phyloP scores from a whole-genome alignment of 768 basidiomycete species.

The Russula dissimulans region DNA sequence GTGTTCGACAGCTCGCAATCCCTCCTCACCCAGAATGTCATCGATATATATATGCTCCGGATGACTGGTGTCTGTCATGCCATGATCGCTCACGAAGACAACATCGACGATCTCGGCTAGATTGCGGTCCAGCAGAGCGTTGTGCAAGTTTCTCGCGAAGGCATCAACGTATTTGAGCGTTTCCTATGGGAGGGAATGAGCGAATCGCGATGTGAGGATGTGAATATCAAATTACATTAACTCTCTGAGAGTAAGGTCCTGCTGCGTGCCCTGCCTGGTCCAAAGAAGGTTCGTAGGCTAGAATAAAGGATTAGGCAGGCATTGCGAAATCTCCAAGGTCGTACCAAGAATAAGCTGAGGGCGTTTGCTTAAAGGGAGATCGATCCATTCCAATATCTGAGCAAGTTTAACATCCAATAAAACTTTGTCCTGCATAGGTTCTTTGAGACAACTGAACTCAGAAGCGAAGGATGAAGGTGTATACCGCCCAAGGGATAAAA shows the following conservation, averaged over 20 bases:
- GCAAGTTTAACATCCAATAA: slow-evolving; percentile 61
- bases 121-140: slow-evolving; percentile 56
- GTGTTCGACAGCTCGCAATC: slow-evolving; percentile 52
- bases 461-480: background rate
- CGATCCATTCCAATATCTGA: slow-evolving; percentile 75
- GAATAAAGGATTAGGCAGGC: background rate
- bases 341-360: slow-evolving; percentile 72
- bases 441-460: background rate
- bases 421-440: slow-evolving; percentile 40
- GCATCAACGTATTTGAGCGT: slow-evolving; percentile 60
- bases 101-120: slow-evolving; percentile 78
- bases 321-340: slow-evolving; percentile 20
- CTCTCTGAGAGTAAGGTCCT: slow-evolving; percentile 58
- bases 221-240: slow-evolving; percentile 47
- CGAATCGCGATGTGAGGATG: background rate
- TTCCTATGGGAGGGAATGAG: slow-evolving; percentile 31
- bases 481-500: slow-evolving; percentile 69
- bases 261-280: slow-evolving; percentile 76
- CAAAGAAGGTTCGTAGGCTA: slow-evolving; percentile 77
- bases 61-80: slow-evolving; percentile 86
- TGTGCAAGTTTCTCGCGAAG: slow-evolving; percentile 65
- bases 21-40: slow-evolving; percentile 63
- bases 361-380: slow-evolving; percentile 57
- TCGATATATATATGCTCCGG: slow-evolving; percentile 72
- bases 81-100: slow-evolving; percentile 84